Percentiles rank a stretch among this genome's conserved stretches.
Conservation (phyloP, 495 filamentous ascomycete species). For the Penicillium mononematosum region DNA sequence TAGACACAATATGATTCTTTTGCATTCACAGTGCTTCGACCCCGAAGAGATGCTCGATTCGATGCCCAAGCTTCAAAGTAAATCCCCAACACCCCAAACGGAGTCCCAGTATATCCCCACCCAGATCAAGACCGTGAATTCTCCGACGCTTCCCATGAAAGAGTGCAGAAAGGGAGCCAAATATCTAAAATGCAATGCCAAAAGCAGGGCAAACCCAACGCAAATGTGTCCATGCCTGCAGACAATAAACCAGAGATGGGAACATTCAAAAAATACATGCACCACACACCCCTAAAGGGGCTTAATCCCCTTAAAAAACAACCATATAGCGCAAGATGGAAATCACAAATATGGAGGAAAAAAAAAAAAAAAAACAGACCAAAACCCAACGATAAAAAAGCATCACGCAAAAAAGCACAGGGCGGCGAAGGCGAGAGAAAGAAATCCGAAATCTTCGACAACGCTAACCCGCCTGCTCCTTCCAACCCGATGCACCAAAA, state of each 20-base stretch:
- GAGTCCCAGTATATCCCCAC: slow-evolving; percentile 47
- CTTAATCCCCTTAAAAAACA: slow-evolving; percentile 22
- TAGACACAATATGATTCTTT: slow-evolving; percentile 43
- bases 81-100: slow-evolving; percentile 50
- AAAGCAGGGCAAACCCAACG: slow-evolving; percentile 21
- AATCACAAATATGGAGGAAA: slow-evolving; percentile 35
- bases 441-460: slow-evolving; percentile 38
- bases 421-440: slow-evolving; percentile 35
- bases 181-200: slow-evolving; percentile 49
- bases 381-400: slow-evolving; percentile 34
- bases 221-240: slow-evolving; percentile 11
- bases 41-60: slow-evolving; percentile 21
- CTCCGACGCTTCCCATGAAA: slow-evolving; percentile 48
- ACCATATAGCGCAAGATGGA: slow-evolving; percentile 41
- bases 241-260: slow-evolving; percentile 7
- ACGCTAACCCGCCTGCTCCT: slow-evolving; percentile 50
- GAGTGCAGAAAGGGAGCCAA: slow-evolving; percentile 41
- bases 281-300: slow-evolving; percentile 16
- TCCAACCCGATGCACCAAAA: slow-evolving; percentile 53
- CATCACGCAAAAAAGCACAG: slow-evolving; percentile 27
- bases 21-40: slow-evolving; percentile 37
- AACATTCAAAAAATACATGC: slow-evolving; percentile 32
- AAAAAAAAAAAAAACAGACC: slow-evolving; percentile 31
- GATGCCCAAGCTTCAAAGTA: slow-evolving; percentile 44
- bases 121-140: slow-evolving; percentile 49